Percentiles rank a stretch among this genome's conserved stretches.
phyloP scores from a whole-genome alignment of 352 stramenopile genomes.

The Blastocystis hominis region DNA sequence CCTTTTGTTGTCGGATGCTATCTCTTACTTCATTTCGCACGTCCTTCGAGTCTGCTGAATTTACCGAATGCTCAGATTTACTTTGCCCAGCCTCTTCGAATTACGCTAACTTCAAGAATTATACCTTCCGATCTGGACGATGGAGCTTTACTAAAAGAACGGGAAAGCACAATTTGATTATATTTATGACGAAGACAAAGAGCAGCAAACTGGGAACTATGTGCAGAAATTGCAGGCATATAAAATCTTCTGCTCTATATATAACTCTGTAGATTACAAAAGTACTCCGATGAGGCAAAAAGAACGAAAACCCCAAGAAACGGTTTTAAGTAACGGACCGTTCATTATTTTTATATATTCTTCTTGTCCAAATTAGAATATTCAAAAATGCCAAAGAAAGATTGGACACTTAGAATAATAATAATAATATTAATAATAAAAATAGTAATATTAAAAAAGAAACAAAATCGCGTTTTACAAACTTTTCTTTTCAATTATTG shows the following conservation, averaged over 20 bases:
- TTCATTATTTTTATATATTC: background rate
- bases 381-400: background rate
- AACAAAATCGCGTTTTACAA: background rate
- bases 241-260: conserved; percentile 14
- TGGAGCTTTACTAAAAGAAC: background rate
- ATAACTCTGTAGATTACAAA: background rate
- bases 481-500: background rate
- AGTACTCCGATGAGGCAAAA: background rate
- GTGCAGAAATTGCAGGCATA: conserved; percentile 3
- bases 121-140: background rate
- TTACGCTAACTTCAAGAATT: background rate
- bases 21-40: conserved; percentile 26
- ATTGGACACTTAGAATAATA: background rate
- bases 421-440: background rate
- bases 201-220: conserved; percentile 1
- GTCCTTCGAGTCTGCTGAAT: background rate
- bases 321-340: background rate
- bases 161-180: background rate
- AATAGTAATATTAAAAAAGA: background rate
- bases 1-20: conserved; percentile 27
- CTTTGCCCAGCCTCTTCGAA: background rate
- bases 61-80: background rate
- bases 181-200: background rate
- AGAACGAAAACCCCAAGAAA: background rate
- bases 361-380: background rate